Percentiles rank a stretch among this genome's conserved stretches.
phyloP scores from a whole-genome alignment of 2,329 filamentous ascomycete species.

The Teratosphaeria zuluensis region DNA sequence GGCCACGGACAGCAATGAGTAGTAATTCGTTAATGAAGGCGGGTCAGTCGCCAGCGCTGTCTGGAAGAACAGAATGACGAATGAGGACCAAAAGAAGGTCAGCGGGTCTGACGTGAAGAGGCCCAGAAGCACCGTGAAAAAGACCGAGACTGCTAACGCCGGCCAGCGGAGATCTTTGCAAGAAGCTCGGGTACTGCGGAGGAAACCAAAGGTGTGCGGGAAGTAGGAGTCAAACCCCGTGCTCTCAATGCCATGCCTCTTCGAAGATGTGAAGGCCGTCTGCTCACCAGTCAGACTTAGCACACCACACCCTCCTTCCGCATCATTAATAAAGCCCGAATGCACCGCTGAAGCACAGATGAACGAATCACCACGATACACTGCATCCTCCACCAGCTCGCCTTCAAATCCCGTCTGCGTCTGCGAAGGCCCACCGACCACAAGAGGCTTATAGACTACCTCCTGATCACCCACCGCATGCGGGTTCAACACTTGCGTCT shows the following conservation, averaged over 20 bases:
- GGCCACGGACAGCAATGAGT: conserved; percentile 65
- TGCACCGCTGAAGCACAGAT: conserved; percentile 80
- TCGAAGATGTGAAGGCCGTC: conserved; percentile 52
- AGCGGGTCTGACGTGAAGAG: conserved; percentile 70
- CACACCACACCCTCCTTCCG: conserved; percentile 71
- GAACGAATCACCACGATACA: conserved; percentile 84
- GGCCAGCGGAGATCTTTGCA: conserved; percentile 76
- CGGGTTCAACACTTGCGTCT: conserved; percentile 57
- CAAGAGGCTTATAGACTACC: conserved; percentile 44
- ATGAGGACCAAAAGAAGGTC: conserved; percentile 77
- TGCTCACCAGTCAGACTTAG: conserved; percentile 62
- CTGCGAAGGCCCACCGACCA: conserved; percentile 44
- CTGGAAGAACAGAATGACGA: conserved; percentile 77
- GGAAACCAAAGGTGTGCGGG: conserved; percentile 74
- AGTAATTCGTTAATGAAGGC: conserved; percentile 57
- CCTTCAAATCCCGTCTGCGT: conserved; percentile 24
- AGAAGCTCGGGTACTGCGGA: conserved; percentile 52
- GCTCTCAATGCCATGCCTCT: conserved; percentile 65
- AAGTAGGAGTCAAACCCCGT: conserved; percentile 79
- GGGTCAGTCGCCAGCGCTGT: conserved; percentile 85
- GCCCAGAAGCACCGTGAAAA: conserved; percentile 67
- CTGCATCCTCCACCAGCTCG: conserved; percentile 36
- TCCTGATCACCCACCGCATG: conserved; percentile 64
- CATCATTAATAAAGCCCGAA: conserved; percentile 63
- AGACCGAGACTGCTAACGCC: conserved; percentile 68